A percentile compares a stretch with the other conserved stretches of the same genome.
These are phyloP conservation scores for Cryptosporidium andersoni DNA, from an alignment of 169 alveolate genomes.

Conservation along the genomic window DNA sequence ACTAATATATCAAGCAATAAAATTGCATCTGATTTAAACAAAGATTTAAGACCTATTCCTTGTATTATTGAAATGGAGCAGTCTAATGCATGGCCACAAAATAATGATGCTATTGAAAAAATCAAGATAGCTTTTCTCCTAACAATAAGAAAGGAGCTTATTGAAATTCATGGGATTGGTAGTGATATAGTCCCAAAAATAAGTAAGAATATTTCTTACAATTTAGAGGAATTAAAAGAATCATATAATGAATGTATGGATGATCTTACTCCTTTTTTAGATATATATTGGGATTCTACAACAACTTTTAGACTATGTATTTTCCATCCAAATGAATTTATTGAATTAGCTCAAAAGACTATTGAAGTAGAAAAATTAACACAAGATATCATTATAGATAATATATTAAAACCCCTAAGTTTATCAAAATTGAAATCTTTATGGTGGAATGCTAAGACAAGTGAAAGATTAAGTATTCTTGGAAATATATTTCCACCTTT, in stretches of 20 bases:
- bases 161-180: conserved; percentile 14
- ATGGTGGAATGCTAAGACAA: conserved; percentile 46
- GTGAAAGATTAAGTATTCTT: conserved; percentile 16
- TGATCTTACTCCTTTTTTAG: conserved; percentile 53
- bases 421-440: conserved; percentile 14
- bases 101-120: conserved; percentile 30
- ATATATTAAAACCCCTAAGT: background rate
- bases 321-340: conserved; percentile 34
- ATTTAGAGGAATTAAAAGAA: background rate
- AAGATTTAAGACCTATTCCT: background rate
- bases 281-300: conserved; percentile 30
- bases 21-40: background rate
- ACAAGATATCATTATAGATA: conserved; percentile 7
- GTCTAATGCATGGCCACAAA: conserved; percentile 59
- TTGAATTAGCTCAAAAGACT: conserved; percentile 6
- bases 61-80: conserved; percentile 69
- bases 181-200: conserved; percentile 43
- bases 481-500: conserved; percentile 52
- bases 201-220: background rate
- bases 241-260: background rate
- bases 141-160: conserved; percentile 35
- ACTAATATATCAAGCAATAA: background rate
- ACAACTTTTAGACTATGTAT: conserved; percentile 39
- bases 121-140: conserved; percentile 52
- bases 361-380: conserved; percentile 24